These are phyloP conservation scores for Hanseniaspora occidentalis DNA, from an alignment of 805 yeast genomes.

Conservation along the genomic window DNA sequence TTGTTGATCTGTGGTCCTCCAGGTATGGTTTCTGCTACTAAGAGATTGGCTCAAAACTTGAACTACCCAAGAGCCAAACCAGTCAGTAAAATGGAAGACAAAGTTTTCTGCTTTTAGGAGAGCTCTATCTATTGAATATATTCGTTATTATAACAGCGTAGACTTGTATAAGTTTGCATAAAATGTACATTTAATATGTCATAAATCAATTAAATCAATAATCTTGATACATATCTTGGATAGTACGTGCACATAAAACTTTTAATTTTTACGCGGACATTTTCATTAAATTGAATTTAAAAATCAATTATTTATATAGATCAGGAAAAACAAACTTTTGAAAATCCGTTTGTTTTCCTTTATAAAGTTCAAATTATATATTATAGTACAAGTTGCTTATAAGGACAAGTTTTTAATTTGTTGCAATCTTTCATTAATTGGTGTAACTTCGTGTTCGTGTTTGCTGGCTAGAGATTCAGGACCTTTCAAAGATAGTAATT, in stretches of 20 bases:
- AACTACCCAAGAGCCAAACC: constrained; percentile 82
- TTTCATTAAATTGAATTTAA: too few relatives aligned
- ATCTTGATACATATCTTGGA: too few relatives aligned
- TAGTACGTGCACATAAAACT: too few relatives aligned
- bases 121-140: neutral
- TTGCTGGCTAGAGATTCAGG: constrained; percentile 5
- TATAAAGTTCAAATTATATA: neutral
- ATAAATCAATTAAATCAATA: too few relatives aligned
- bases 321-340: neutral
- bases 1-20: constrained; percentile 90
- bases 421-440: constrained; percentile 33
- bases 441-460: constrained; percentile 18
- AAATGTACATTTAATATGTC: neutral
- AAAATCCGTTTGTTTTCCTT: neutral
- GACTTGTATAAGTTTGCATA: neutral
- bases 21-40: constrained; percentile 76
- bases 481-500: constrained; percentile 40
- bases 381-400: neutral
- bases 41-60: constrained; percentile 41
- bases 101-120: constrained; percentile 66
- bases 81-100: constrained; percentile 80
- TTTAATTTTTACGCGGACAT: too few relatives aligned
- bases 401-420: constrained; percentile 28
- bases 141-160: neutral
- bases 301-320: neutral